phyloP scores from a whole-genome alignment of 2,329 filamentous ascomycete genomes.

The Aureobasidium subglaciale region DNA sequence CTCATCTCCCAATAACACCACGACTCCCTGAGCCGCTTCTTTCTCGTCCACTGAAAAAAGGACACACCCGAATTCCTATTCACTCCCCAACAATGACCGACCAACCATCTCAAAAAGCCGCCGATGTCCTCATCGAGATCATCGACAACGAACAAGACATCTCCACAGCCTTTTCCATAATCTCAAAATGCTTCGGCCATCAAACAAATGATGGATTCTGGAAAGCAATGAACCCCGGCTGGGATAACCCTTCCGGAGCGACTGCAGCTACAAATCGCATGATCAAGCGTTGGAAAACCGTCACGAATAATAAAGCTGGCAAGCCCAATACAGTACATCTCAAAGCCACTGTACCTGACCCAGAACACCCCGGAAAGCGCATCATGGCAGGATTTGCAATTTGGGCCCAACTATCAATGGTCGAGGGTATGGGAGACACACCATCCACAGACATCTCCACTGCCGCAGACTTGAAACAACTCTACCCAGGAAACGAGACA shows the following conservation, averaged over 20 bases:
- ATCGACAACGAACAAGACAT: conserved; percentile 10
- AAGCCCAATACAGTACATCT: conserved; percentile 46
- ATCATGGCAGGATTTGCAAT: conserved; percentile 48
- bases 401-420: conserved; percentile 47
- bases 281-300: conserved; percentile 36
- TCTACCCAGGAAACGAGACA: conserved; percentile 20
- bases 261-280: conserved; percentile 32
- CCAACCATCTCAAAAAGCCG: neutral
- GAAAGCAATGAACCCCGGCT: conserved; percentile 46
- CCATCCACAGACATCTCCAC: conserved; percentile 33
- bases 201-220: conserved; percentile 48
- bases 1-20: neutral
- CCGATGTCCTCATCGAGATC: neutral
- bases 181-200: conserved; percentile 41
- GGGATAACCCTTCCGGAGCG: conserved; percentile 45
- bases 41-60: too few species aligned
- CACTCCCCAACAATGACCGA: neutral
- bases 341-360: conserved; percentile 44
- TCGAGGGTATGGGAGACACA: conserved; percentile 42
- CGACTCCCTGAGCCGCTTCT: too few species aligned
- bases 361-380: conserved; percentile 23
- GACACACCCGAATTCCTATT: neutral
- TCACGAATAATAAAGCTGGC: conserved; percentile 38
- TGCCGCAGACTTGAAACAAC: neutral
- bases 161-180: conserved; percentile 19